Evolutionary conservation across 306 rosid species (phyloP).

Genomic region (Luffa acutangula): DNA sequence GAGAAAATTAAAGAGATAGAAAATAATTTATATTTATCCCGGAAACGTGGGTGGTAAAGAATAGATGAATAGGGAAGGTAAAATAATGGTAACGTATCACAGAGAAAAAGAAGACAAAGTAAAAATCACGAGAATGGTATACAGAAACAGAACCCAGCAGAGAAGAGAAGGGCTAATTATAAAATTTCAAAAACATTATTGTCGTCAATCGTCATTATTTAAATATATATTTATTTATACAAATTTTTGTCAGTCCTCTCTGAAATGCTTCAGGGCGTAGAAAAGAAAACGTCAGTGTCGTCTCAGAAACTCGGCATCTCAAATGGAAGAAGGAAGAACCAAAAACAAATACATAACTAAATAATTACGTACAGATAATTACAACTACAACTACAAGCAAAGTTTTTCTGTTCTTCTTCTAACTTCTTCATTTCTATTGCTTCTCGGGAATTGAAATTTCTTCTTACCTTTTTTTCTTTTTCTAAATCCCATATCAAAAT

Average conservation of each 20-base stretch:
- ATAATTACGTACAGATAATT: too few species aligned
- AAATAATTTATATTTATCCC: neutral
- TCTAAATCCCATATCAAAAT: neutral
- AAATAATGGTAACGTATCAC: neutral
- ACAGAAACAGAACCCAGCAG: neutral
- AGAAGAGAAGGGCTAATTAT: neutral
- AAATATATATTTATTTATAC: neutral
- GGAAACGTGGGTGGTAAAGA: neutral
- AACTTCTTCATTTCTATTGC: neutral
- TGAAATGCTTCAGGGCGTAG: neutral
- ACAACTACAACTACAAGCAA: too few species aligned
- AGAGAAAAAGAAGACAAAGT: neutral
- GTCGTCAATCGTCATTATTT: neutral
- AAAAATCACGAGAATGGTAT: slow-evolving; percentile 8
- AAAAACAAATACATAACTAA: too few species aligned
- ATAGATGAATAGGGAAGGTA: neutral
- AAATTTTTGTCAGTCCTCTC: neutral
- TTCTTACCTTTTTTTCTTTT: neutral
- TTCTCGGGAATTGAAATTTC: slow-evolving; percentile 1
- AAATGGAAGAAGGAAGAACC: neutral
- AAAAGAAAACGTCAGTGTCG: neutral
- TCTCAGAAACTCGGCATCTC: neutral
- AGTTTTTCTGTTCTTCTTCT: too few species aligned
- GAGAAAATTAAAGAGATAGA: neutral
- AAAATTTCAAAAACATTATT: neutral